phyloP scores from a whole-genome alignment of 306 rosid species.

The Cucurbita moschata region DNA sequence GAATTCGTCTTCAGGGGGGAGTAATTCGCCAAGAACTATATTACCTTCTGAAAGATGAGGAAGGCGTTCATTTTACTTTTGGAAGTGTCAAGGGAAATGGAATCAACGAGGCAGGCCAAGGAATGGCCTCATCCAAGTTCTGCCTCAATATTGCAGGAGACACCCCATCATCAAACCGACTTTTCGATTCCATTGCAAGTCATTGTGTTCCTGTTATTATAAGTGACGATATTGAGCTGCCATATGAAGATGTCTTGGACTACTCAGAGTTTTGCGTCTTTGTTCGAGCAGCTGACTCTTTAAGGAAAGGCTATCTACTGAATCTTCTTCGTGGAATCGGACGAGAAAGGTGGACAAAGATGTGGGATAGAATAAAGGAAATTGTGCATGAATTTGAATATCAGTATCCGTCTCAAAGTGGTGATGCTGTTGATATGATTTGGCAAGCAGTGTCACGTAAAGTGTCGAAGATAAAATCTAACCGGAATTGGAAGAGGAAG shows the following conservation, averaged over 20 bases:
- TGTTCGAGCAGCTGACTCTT: conserved; percentile 41
- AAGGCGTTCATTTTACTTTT: conserved; percentile 54
- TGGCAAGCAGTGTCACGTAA: conserved; percentile 70
- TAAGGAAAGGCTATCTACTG: conserved; percentile 47
- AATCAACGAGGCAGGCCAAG: conserved; percentile 47
- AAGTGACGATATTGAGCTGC: conserved; percentile 79
- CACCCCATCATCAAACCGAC: conserved; percentile 83
- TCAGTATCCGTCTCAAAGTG: conserved; percentile 53
- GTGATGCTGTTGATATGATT: conserved; percentile 77
- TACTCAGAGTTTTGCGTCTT: conserved; percentile 70
- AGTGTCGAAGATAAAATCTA: conserved; percentile 20
- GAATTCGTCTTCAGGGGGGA: conserved; percentile 53
- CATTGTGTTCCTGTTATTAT: conserved; percentile 84
- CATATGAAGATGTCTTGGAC: conserved; percentile 70
- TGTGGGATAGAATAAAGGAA: conserved; percentile 72
- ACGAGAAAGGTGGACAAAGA: conserved; percentile 48
- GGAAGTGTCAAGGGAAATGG: conserved; percentile 64
- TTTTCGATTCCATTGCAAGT: conserved; percentile 80
- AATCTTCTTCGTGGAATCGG: conserved; percentile 52
- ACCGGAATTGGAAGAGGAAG: conserved; percentile 33
- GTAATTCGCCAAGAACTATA: conserved; percentile 72
- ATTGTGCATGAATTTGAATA: conserved; percentile 49
- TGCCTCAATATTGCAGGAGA: conserved; percentile 87
- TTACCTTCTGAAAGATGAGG: conserved; percentile 81
- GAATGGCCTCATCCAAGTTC: conserved; percentile 76